Base-by-base conservation (phyloP, 352 stramenopile genomes). In the Globisporangium abappressorium region DNA sequence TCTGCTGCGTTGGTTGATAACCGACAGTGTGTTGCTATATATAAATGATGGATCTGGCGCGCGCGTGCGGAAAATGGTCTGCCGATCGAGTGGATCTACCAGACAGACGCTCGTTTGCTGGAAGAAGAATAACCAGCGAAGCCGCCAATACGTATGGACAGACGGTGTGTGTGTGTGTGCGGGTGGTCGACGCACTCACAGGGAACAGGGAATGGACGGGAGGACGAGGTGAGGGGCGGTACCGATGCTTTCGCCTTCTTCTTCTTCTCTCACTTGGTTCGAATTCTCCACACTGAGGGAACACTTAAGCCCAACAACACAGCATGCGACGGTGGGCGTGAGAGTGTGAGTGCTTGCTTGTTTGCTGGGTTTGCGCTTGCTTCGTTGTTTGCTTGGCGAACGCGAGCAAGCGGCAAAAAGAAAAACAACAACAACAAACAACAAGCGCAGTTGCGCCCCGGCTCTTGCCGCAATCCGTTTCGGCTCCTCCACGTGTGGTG, bases 251-350 rank as follows among this genome's bases (percentile, higher is more conserved):
- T 8, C 22, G 11, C 28, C 12, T 26, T 20, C 30, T 7, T 9
- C 47, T 57, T 28, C 51, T 57, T 26, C 51, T 57, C 51, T 28
- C 51, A 5, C 51, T 57, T 12, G 51, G 51, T 57, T 57, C 51
- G 51, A 57, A 57, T 34, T 57, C 51, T 57, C 51, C 51, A 36
- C 51, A 57, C 22, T 57, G 51, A 18, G 51, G 18, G 43, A 47
- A 7, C 15, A 5, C 12, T 14, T 14, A 9, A 51, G 43, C 18
- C 14, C 43, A n/a, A n/a, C 43, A n/a, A n/a, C 22, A 28, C 30
- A 24, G 11, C 51, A 57, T 57, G 51, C 26, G 51, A 57, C 36
- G 51, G 51, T 22, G 51, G 24, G 24, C 11, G 51, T 57, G 49
- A 56, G 49, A 5, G 8, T 54, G 41, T 38, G 33, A 38, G 33